Percentiles rank a stretch among this genome's conserved stretches.
Evolutionary conservation across 495 filamentous ascomycete species (phyloP).

Genomic region (Copromyces sp.): DNA sequence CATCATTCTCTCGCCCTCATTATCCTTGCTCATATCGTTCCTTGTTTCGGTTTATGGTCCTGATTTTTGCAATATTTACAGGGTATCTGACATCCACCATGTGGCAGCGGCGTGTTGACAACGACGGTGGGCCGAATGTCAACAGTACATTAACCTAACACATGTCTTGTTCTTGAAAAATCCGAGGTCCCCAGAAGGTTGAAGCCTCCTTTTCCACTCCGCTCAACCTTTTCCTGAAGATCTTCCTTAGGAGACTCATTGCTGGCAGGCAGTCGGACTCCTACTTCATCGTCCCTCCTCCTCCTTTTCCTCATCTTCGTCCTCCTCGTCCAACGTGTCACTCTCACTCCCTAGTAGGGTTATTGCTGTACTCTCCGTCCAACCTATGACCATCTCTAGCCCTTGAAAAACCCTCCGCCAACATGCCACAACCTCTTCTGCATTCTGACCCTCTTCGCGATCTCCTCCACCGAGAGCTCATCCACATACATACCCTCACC

Average conservation of each 20-base stretch:
- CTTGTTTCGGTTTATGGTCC: neutral
- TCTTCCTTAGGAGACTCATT: neutral
- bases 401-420: neutral
- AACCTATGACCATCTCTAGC: neutral
- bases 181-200: neutral
- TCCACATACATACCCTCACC: neutral
- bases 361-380: neutral
- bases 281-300: neutral
- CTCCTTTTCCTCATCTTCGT: neutral
- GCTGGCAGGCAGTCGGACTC: neutral
- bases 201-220: neutral
- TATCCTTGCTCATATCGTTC: neutral
- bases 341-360: neutral
- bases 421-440: neutral
- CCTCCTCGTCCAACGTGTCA: neutral
- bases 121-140: neutral
- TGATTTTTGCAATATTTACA: neutral
- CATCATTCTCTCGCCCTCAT: too few relatives aligned
- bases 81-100: neutral
- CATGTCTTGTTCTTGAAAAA: neutral
- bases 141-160: neutral
- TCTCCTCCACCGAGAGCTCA: neutral
- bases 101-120: neutral
- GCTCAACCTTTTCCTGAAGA: neutral
- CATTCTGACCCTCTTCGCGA: neutral